Conservation (phyloP, 495 filamentous ascomycete species). For the Penicillium pancosmium region DNA sequence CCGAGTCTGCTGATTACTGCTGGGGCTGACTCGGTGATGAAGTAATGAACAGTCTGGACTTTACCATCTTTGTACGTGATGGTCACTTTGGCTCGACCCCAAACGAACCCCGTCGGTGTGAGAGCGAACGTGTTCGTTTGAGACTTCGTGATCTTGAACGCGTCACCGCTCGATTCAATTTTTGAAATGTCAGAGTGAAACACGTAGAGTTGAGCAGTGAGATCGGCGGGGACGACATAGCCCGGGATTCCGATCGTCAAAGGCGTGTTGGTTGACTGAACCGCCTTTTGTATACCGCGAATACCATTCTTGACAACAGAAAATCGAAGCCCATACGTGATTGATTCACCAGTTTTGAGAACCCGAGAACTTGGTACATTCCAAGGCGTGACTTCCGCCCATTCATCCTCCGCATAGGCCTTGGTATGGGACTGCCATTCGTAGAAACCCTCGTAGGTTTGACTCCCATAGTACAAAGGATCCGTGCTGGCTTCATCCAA, state of each 20-base stretch:
- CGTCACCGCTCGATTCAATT: slow-evolving; percentile 19
- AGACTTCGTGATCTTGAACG: slow-evolving; percentile 25
- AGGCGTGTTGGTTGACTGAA: slow-evolving; percentile 40
- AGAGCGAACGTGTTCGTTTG: slow-evolving; percentile 7
- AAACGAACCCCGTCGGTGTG: slow-evolving; percentile 12
- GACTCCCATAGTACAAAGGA: slow-evolving; percentile 45
- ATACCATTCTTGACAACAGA: slow-evolving; percentile 41
- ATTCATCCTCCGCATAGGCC: slow-evolving; percentile 54
- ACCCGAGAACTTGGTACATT: slow-evolving; percentile 47
- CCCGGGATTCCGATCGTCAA: slow-evolving; percentile 50
- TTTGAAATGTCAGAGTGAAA: slow-evolving; percentile 23
- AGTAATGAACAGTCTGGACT: slow-evolving; percentile 53
- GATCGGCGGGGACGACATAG: slow-evolving; percentile 48
- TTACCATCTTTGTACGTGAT: slow-evolving; percentile 44
- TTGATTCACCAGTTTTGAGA: slow-evolving; percentile 39
- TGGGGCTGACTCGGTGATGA: slow-evolving; percentile 43
- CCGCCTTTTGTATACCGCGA: slow-evolving; percentile 40
- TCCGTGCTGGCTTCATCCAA: slow-evolving; percentile 32
- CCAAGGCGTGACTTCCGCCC: slow-evolving; percentile 46
- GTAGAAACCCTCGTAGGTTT: slow-evolving; percentile 56
- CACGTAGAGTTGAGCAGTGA: slow-evolving; percentile 42
- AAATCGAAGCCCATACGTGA: slow-evolving; percentile 49
- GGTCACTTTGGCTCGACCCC: slow-evolving; percentile 42
- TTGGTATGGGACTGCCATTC: slow-evolving; percentile 52
- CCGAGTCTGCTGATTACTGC: slow-evolving; percentile 35